Evolutionary conservation across 2,329 filamentous ascomycete genomes (phyloP).

Genomic region (Tolypocladium sp.): DNA sequence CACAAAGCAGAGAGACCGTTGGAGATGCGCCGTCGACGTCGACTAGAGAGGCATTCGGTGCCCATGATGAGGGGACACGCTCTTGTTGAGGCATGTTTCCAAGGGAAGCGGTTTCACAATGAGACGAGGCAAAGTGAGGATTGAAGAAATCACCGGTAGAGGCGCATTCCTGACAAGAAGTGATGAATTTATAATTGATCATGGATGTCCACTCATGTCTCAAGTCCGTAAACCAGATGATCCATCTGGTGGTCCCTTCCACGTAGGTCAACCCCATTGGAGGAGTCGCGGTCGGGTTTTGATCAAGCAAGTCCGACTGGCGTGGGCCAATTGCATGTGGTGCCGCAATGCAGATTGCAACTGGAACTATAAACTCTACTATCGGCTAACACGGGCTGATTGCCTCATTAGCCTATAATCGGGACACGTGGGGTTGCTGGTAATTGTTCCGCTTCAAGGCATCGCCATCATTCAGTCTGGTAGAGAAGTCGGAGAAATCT

Average conservation of each 20-base stretch:
- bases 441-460: neutral
- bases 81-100: constrained; percentile 17
- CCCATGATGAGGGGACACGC: constrained; percentile 17
- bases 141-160: neutral
- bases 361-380: neutral
- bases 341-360: neutral
- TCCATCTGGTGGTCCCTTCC: neutral
- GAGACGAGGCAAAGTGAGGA: no score
- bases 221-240: neutral
- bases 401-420: neutral
- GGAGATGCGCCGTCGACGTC: constrained; percentile 13
- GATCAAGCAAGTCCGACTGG: neutral
- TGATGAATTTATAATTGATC: neutral
- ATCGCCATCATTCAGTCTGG: neutral
- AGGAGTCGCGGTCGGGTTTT: neutral
- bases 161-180: no score
- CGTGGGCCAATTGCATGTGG: neutral
- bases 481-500: constrained; percentile 2
- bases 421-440: neutral
- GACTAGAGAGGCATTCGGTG: constrained; percentile 11
- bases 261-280: neutral
- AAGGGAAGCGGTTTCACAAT: neutral
- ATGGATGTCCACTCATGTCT: neutral
- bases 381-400: neutral
- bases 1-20: constrained; percentile 11